Evolutionary conservation across 2,329 filamentous ascomycete species (phyloP), one percentile per base, ranked within the genome.

Genomic region (Phialocephala subalpina): DNA sequence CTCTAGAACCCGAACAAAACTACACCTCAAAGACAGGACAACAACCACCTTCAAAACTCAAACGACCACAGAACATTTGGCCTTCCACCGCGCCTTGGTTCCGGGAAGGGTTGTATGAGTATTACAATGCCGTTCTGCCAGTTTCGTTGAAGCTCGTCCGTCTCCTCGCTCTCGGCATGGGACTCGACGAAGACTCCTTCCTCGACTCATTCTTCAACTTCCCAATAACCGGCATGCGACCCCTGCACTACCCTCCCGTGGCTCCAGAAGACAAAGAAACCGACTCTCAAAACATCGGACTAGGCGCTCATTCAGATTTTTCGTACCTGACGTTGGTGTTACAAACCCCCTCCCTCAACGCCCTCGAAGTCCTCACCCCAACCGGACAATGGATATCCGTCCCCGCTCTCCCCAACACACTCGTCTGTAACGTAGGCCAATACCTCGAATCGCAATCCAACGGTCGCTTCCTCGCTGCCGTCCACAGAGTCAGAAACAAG

Each of bases 361-460:
- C 63, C 8, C 63, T 65, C 11, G 63, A 65, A 53, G 63, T 65
- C 36, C 29, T 65, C 11, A 65, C 49, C 16, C 63, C 63, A 5
- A 61, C 63, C 0, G 58, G 63, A 25, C 63, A 65, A 40, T 65
- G 58, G 63, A 65, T 65, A 12, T 45, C 38, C 33, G 58, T 65
- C n/a, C 63, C 63, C 2, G 63, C 58, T 11, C 14, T 61, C 9
- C 63, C 63, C 5, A 65, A 65, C 52, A 53, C 63, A 18, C 58
- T 65, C 14, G 63, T 65, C 18, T 65, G 63, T 22, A 65, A 65
- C 20, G 63, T 65, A 38, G 58, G 63, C 2, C 63, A 65, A 20
- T 65, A 65, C 35, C 63, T 65, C n/a, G 63, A 65, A n/a, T 36
- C 49, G 1, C 63, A 65, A 45, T 52, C 58, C 16, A 65, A 61